Evolutionary conservation across 2,329 filamentous ascomycete species (phyloP), one percentile per base, ranked within the genome.

Genomic region (Myriosclerotinia scirpicola): DNA sequence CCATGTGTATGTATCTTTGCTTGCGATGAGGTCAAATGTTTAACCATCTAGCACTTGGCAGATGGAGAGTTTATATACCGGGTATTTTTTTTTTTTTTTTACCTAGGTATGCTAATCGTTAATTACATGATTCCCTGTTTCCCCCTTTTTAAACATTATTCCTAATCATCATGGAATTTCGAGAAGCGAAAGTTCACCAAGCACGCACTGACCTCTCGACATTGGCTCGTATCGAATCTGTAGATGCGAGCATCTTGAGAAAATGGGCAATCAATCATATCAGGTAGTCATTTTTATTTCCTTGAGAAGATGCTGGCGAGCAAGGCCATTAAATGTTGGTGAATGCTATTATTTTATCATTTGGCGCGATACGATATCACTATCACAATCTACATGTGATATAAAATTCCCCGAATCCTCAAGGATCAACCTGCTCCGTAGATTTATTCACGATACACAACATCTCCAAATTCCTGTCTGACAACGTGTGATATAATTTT

Each of bases 381-480:
- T 5, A 38, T 64, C 34, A 58, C 34, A 22, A 22, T 42, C 34
- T 34, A 46, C 30, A 12, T 56, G 26, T 56, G 36, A 22, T 34
- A 22, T 46, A 30, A 22, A 38, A 38, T 46, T 58, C 7, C n/a
- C 52, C 30, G 40, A 56, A 38, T 14, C n/a, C 44, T 50, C 42
- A 65, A 48, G 52, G 54, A 52, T 59, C 26, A 59, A 26, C 54
- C 54, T 36, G 6, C 30, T 34, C 30, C 30, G 6, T 34, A 44
- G 30, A 65, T 15, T 36, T 20, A 17, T 55, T 50, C 42, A 65
- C 36, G 36, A 53, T n/a, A 42, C 30, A 61, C 30, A 26, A 22
- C 14, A 30, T 48, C 62, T 59, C 63, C 42, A 59, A 40, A 48
- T n/a, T 40, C 42, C 46, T 65, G 36, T 59, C 36, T 26, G 6